A percentile compares a stretch with the other conserved stretches of the same genome.
phyloP scores from a whole-genome alignment of 495 filamentous ascomycete species.

The Beverwykella pulmonaria region DNA sequence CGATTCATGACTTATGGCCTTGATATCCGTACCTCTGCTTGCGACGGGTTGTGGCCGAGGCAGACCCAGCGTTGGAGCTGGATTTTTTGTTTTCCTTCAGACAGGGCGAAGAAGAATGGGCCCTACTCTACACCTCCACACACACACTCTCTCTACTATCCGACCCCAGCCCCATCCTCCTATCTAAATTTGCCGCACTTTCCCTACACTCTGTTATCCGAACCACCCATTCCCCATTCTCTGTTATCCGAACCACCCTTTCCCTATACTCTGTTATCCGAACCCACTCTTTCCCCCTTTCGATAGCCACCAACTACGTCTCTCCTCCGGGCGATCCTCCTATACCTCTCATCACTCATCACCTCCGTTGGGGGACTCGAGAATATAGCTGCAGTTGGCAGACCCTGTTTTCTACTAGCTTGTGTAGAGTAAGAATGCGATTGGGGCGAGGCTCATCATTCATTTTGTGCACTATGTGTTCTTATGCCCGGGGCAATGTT shows the following conservation, averaged over 20 bases:
- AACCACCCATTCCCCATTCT: too few species aligned
- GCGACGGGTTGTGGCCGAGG: conserved; percentile 18
- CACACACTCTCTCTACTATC: neutral
- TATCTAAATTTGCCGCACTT: neutral
- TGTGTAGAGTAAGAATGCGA: conserved; percentile 34
- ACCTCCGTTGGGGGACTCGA: neutral
- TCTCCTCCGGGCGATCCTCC: neutral
- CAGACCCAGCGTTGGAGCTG: conserved; percentile 21
- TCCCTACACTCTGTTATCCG: neutral
- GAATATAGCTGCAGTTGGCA: conserved; percentile 28
- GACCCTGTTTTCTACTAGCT: conserved; percentile 11
- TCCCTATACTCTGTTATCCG: too few species aligned
- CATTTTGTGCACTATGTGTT: neutral
- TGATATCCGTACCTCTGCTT: conserved; percentile 37
- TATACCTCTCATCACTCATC: neutral
- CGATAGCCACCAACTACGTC: too few species aligned
- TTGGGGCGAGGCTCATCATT: neutral
- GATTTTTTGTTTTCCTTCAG: conserved; percentile 18
- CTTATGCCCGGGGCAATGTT: neutral
- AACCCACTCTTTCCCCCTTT: neutral
- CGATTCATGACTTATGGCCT: conserved; percentile 42
- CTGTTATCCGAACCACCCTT: neutral
- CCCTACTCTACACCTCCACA: neutral
- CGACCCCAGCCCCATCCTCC: neutral
- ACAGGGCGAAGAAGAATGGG: conserved; percentile 4